Evolutionary conservation across 495 filamentous ascomycete species (phyloP).

Genomic region (Annulohypoxylon bovei): DNA sequence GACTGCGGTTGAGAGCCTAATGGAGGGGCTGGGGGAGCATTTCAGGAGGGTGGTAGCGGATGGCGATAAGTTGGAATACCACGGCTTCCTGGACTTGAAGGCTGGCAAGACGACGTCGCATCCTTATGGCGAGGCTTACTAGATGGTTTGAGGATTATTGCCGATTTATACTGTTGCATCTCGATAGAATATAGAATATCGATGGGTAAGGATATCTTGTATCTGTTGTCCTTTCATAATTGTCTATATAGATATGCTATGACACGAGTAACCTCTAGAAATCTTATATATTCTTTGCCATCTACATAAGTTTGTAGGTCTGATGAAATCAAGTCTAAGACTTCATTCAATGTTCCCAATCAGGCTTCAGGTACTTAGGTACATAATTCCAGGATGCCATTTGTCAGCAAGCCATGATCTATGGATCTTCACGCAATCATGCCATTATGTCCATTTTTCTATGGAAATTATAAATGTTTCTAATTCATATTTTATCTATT

Average conservation of each 20-base stretch:
- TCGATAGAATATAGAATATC: neutral
- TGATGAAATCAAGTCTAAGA: no score
- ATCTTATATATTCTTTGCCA: no score
- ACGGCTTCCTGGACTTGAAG: constrained; percentile 4
- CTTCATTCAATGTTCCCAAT: neutral
- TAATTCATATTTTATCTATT: no score
- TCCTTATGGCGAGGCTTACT: constrained; percentile 26
- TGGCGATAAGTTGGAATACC: constrained; percentile 29
- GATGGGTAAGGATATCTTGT: no score
- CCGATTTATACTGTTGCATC: neutral
- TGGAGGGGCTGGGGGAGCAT: constrained; percentile 33
- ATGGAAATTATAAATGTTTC: no score
- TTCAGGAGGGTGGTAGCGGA: constrained; percentile 32
- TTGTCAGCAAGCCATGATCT: constrained; percentile 7
- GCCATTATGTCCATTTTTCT: no score
- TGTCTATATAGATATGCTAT: no score
- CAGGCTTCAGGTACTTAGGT: neutral
- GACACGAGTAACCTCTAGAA: no score
- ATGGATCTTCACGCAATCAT: no score
- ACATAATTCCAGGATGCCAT: neutral
- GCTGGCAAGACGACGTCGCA: constrained; percentile 6
- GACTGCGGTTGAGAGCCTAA: constrained; percentile 48
- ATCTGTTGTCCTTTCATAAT: no score
- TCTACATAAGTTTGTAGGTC: no score
- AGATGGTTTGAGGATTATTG: neutral